Evolutionary conservation across 2,329 filamentous ascomycete species (phyloP), one percentile per base, ranked within the genome.

Genomic region (Sporothrix variecibatus): DNA sequence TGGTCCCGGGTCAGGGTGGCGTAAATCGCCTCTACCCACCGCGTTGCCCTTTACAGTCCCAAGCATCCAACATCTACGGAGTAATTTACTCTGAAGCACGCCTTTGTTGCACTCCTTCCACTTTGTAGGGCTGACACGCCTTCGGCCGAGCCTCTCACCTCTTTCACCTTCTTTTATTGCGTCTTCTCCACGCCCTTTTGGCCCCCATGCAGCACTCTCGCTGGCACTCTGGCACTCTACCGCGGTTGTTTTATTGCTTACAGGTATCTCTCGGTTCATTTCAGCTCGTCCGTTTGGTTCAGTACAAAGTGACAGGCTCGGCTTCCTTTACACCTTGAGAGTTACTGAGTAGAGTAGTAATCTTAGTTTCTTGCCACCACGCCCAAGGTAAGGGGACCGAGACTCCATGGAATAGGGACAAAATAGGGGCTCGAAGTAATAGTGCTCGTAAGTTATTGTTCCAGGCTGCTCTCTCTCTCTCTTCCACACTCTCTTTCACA

Each of bases 71-170:
- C 12, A 28, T 58, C 53, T 26, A 9, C 15, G 11, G 11, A 8
- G 15, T 17, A 62, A 62, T 62, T 62, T 62, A n/a, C 17, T 62
- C 20, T 62, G 31, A 12, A 56, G 23, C 31, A n/a, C 28, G 15
- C 53, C 53, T 38, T 2, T 7, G n/a, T 34, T n/a, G 58, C 31
- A 62, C 58, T 38, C 58, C 58, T 62, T 62, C 28, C 58, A 2
- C 31, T 56, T 62, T 62, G 58, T 62, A 62, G 58, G 58, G 58
- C 58, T 62, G 58, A 34, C 31, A 62, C 31, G 17, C 58, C 58
- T 20, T 34, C 31, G 58, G 17, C 58, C 31, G 58, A 62, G 15
- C 58, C 17, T 34, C 31, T 38, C 28, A 38, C 28, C 56, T 62
- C 56, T 51, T 51, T 38, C 56, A 40, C 9, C 38, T 40, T 9